Percentiles rank a stretch among this genome's conserved stretches.
phyloP scores from a whole-genome alignment of 139 green algal genomes.

The Parachlorella kessleri region DNA sequence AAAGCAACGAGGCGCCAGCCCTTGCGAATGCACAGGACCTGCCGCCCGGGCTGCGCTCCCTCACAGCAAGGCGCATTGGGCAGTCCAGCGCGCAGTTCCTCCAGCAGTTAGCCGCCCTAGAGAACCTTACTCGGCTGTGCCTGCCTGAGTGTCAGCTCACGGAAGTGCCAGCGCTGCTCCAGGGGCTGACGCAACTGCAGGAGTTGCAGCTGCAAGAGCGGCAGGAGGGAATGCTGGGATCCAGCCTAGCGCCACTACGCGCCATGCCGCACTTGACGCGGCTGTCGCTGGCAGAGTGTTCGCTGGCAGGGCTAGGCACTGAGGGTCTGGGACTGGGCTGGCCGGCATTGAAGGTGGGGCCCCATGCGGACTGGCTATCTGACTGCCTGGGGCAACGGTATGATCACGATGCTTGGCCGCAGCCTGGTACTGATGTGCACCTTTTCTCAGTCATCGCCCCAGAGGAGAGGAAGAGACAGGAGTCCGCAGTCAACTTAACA shows the following conservation, averaged over 20 bases:
- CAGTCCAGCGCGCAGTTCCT: neutral
- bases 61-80: neutral
- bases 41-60: neutral
- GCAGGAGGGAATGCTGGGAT: neutral
- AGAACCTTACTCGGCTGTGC: neutral
- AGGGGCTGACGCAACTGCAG: neutral
- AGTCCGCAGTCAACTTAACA: no score
- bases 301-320: neutral
- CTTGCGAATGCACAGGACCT: neutral
- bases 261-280: neutral
- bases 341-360: no score
- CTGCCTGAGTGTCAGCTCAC: neutral
- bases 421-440: no score
- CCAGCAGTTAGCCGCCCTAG: neutral
- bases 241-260: neutral
- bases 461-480: no score
- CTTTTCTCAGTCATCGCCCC: no score
- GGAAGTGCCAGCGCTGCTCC: neutral
- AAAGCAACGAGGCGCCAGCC: no score
- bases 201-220: neutral
- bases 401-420: no score
- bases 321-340: neutral
- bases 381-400: no score
- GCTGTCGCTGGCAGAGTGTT: neutral
- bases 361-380: no score